A percentile compares a stretch with the other conserved stretches of the same genome.
phyloP scores from a whole-genome alignment of 768 basidiomycete genomes.

The Dendrothele bispora region DNA sequence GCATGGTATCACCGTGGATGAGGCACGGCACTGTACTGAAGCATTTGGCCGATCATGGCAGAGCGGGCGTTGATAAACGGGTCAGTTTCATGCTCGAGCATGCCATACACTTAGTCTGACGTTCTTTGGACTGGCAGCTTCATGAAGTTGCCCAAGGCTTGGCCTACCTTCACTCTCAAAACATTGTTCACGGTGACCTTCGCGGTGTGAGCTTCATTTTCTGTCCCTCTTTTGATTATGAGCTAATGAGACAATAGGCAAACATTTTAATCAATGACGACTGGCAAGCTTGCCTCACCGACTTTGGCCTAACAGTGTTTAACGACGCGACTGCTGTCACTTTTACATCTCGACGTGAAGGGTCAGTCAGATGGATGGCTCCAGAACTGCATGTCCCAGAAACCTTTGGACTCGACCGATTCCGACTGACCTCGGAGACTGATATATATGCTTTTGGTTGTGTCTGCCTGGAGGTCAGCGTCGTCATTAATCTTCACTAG shows the following conservation, averaged over 20 bases:
- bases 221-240: not conserved
- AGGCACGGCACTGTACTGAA: not conserved
- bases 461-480: slow-evolving; percentile 7
- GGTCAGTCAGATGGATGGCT: slow-evolving; percentile 11
- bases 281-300: slow-evolving; percentile 12
- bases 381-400: slow-evolving; percentile 5
- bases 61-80: not conserved
- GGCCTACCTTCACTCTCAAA: not conserved
- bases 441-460: slow-evolving; percentile 10
- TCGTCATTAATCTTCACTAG: not conserved
- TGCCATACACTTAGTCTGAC: not conserved
- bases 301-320: slow-evolving; percentile 17
- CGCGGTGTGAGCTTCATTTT: not conserved
- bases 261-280: slow-evolving; percentile 15
- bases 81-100: not conserved
- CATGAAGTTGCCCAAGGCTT: not conserved
- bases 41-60: not conserved
- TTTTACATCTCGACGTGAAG: slow-evolving; percentile 5
- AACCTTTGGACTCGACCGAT: slow-evolving; percentile 7
- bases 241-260: slow-evolving; percentile 3
- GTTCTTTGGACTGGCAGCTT: not conserved
- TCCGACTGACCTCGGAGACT: slow-evolving; percentile 5
- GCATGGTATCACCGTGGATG: slow-evolving; percentile 10
- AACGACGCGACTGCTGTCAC: slow-evolving; percentile 10
- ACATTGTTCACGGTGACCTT: not conserved